phyloP scores from a whole-genome alignment of 768 basidiomycete genomes.

The Collybiopsis confluens region DNA sequence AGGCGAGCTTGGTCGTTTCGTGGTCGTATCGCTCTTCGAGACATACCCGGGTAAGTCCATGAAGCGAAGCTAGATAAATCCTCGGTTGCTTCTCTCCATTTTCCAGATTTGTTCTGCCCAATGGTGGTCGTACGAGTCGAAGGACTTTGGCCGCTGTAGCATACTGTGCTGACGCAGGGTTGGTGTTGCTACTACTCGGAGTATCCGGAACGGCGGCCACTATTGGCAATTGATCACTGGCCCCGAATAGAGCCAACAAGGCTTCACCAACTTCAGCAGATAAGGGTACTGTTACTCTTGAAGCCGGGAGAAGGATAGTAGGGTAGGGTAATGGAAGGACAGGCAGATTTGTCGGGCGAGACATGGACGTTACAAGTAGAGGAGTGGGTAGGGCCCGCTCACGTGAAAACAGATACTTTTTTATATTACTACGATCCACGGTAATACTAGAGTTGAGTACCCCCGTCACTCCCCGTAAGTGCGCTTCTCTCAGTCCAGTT shows the following conservation, averaged over 20 bases:
- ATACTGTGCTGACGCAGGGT: constrained; percentile 42
- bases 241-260: constrained; percentile 62
- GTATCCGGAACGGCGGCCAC: constrained; percentile 63
- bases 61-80: constrained; percentile 66
- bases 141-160: constrained; percentile 71
- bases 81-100: constrained; percentile 46
- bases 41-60: constrained; percentile 65
- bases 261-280: constrained; percentile 57
- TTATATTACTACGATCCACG: no score
- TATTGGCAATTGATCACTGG: constrained; percentile 64
- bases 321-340: constrained; percentile 71
- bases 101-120: background rate
- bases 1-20: constrained; percentile 15
- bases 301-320: constrained; percentile 69
- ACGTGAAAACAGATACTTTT: background rate
- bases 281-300: constrained; percentile 65
- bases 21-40: constrained; percentile 37
- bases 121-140: constrained; percentile 55
- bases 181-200: constrained; percentile 20
- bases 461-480: no score
- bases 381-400: background rate
- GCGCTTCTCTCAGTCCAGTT: no score
- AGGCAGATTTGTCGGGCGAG: constrained; percentile 44
- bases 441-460: no score
- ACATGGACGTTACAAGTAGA: constrained; percentile 7